Base-by-base conservation (phyloP, 495 filamentous ascomycete species). In the Xylaria curta region DNA sequence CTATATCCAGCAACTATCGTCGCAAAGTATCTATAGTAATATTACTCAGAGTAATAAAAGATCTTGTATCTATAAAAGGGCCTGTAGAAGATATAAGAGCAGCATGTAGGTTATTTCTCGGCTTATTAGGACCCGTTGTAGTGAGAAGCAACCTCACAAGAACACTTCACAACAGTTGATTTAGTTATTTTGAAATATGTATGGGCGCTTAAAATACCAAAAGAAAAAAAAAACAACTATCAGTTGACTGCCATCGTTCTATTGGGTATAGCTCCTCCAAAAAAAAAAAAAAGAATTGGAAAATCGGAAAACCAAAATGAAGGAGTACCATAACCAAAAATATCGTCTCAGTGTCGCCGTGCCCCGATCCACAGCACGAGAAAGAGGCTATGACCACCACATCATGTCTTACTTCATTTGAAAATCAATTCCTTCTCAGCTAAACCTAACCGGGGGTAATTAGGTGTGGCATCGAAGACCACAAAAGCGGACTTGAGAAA, bases 401-500 rank as follows among this genome's bases (percentile, higher is more conserved):
- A 4, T 47, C 44, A 47, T 4, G 17, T 19, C 44, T 0, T 5
- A 4, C 17, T 47, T 47, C 44, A 5, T 47, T 47, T 12, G 6
- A 17, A 31, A 31, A 12, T 31, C 21, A 69, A 3, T 4, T 46
- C 70, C 78, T 85, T 84, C 26, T 69, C 70, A 15, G 89, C 89
- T 76, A 88, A 89, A 13, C 89, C 90, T 24, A 91, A 77, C 8
- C 81, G 75, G 3, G 77, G 77, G 38, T 82, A 85, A 3, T 78
- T 79, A 38, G 64, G 31, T 33, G 72, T 64, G 24, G 21, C 49
- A 74, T 93, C 88, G 75, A 92, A 93, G 28, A 94, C 88, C n/a
- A 90, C 91, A 74, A 91, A 93, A 75, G 91, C 89, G 73, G 87
- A 87, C 85, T 94, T 93, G 68, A 94, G 86, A 82, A 92, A 92